phyloP scores from a whole-genome alignment of 176 grass and related monocot species.

The Tillandsia fasciculata region DNA sequence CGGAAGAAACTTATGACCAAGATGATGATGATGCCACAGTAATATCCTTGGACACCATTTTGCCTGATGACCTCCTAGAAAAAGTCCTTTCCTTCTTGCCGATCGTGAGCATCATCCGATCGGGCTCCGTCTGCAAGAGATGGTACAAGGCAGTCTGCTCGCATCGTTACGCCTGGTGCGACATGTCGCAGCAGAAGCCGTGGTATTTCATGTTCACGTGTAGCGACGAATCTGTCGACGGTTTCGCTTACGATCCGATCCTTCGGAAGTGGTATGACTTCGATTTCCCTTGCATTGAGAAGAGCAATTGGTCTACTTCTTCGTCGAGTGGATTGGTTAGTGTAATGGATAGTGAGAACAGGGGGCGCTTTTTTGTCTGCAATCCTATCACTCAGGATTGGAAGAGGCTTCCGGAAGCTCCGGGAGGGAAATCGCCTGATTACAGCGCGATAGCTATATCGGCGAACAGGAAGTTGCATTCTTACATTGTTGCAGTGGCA shows the following conservation, averaged over 20 bases:
- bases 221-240: constrained; percentile 47
- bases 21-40: constrained; percentile 7
- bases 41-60: constrained; percentile 36
- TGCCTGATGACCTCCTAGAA: constrained; percentile 71
- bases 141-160: constrained; percentile 57
- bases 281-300: constrained; percentile 78
- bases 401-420: constrained; percentile 43
- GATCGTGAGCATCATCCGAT: constrained; percentile 56
- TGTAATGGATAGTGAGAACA: constrained; percentile 67
- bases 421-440: constrained; percentile 47
- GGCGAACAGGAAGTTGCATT: constrained; percentile 33
- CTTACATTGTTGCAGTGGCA: constrained; percentile 55
- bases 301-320: constrained; percentile 69
- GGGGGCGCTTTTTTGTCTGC: constrained; percentile 58
- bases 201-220: constrained; percentile 97
- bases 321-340: constrained; percentile 65
- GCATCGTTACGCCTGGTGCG: constrained; percentile 30
- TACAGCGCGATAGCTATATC: constrained; percentile 67
- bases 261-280: constrained; percentile 73
- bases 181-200: constrained; percentile 54
- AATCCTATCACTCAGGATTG: constrained; percentile 70
- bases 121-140: constrained; percentile 61
- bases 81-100: constrained; percentile 72
- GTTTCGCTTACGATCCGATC: constrained; percentile 47
- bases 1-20: constrained; percentile 27